Base-by-base conservation (phyloP, 257 asterid species). In the Plantago elongata region DNA sequence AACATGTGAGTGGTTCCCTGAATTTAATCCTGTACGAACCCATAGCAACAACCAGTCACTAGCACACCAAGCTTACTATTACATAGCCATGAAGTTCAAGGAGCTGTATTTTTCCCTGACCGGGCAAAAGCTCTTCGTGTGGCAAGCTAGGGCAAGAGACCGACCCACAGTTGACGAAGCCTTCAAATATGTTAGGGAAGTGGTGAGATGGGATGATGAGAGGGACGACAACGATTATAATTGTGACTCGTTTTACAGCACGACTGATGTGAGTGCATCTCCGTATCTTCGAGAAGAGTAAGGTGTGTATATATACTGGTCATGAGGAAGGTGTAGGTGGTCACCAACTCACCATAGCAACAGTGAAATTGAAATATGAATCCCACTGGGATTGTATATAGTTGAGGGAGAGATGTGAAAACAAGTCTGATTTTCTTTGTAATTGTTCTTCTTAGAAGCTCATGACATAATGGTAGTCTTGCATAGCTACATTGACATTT, bases 161-260 rank as follows among this genome's bases (percentile, higher is more conserved):
- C 66, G 95, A 38, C 59, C 73, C 38, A 89, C 97, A 0, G 79
- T 92, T 0, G 95, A 83, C 15, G 98, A 92, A 79, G 95, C 95
- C 6, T 88, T 92, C 54, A 92, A 84, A 74, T 92, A 86, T 57
- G 79, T 83, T 11, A 58, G 95, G 60, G 98, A 92, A 71, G 95
- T 92, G 15, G 86, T 89, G 49, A 81, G 82, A 72, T 92, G 98
- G 98, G 97, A 89, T 27, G 98, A 86, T 10, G 95, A 84, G 76
- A 89, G 84, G 77, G 90, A 81, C 29, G 93, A 86, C 9, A 78
- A 66, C 43, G 83, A 75, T 56, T 79, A 34, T 3, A 76, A 38
- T 10, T 82, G 44, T 27, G 34, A 92, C 69, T 89, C 97, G 13
- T 88, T 88, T 61, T 92, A 91, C 62, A 91, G 98, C 70, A 91